Base-by-base conservation (phyloP, 2,329 filamentous ascomycete genomes). In the Mycosphaerella arachidis region DNA sequence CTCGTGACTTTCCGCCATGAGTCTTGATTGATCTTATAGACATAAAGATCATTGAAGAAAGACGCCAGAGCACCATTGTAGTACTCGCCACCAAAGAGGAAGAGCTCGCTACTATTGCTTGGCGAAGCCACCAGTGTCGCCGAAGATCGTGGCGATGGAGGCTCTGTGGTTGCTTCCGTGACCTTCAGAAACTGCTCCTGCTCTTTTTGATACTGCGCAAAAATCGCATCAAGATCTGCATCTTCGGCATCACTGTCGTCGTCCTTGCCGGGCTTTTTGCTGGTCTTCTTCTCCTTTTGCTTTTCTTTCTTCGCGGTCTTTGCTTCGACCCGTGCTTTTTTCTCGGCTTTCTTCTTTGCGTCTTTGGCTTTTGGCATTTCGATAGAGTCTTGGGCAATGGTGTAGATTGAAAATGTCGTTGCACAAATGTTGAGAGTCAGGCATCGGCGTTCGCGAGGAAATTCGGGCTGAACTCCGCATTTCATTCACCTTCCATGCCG, bases 161-260 rank as follows among this genome's bases (percentile, higher is more conserved):
- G 89, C 2, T 79, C 84, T 48, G 82, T 84, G 27, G 87, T 79
- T 2, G 84, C 83, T 78, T 99, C 94, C 4, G 93, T 97, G 69
- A 99, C 86, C 76, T 96, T 96, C 69, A 94, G 84, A 72, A 96
- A 97, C 71, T 90, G 89, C 71, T 96, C 93, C 78, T 99, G 94
- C 76, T 83, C 89, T 72, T 90, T 90, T 67, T 90, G 90, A 76
- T 96, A 97, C 74, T 96, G 91, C 50, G 93, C 92, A 30, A 99
- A 86, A 48, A 99, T 92, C 50, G 88, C 87, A 72, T 99, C 94
- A 40, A 99, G 84, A 75, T 97, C 94, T 13, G 94, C 87, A 68
- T 97, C 92, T 74, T 97, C 93, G 52, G 84, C 90, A 73, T 97
- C 93, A 72, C 90, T 93, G 74, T 92, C 92, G 30, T 89, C 88